Evolutionary conservation across 2,329 filamentous ascomycete genomes (phyloP).

Genomic region (Phialocephala subalpina): DNA sequence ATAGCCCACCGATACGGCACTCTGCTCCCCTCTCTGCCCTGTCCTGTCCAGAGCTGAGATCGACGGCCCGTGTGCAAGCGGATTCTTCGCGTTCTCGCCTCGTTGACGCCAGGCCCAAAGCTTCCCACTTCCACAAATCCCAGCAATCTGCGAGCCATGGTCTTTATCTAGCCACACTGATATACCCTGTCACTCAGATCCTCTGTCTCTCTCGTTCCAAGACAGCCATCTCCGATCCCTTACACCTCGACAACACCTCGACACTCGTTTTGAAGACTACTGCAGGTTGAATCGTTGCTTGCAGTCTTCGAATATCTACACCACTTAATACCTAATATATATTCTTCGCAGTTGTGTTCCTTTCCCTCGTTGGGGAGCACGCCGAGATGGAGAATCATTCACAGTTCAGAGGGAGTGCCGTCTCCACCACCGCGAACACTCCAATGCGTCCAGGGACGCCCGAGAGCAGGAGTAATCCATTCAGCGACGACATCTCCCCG

Average conservation of each 20-base stretch:
- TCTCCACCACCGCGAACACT: slow-evolving; percentile 44
- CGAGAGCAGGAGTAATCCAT: slow-evolving; percentile 43
- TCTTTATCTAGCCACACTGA: slow-evolving; percentile 22
- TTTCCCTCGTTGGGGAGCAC: slow-evolving; percentile 16
- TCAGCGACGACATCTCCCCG: slow-evolving; percentile 40
- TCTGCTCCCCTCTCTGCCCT: not conserved
- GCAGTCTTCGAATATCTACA: slow-evolving; percentile 12
- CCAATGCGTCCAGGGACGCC: slow-evolving; percentile 49
- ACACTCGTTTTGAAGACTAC: slow-evolving; percentile 27
- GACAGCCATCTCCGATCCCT: slow-evolving; percentile 13
- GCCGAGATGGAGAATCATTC: slow-evolving; percentile 27
- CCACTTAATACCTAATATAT: slow-evolving; percentile 31
- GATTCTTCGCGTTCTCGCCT: not conserved
- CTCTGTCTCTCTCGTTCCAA: slow-evolving; percentile 17
- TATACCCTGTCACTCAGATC: slow-evolving; percentile 24
- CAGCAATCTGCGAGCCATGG: slow-evolving; percentile 19
- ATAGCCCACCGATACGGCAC: not conserved
- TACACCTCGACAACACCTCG: slow-evolving; percentile 8
- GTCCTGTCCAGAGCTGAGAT: slow-evolving; percentile 28
- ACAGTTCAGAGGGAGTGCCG: slow-evolving; percentile 34
- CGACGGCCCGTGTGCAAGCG: slow-evolving; percentile 27
- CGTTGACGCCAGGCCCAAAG: slow-evolving; percentile 7
- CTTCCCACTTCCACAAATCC: slow-evolving; percentile 12
- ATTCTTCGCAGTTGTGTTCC: slow-evolving; percentile 16
- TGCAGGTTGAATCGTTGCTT: slow-evolving; percentile 15